Evolutionary conservation across 2,329 filamentous ascomycete genomes (phyloP).

Genomic region (Conoideocrella luteorostrata): DNA sequence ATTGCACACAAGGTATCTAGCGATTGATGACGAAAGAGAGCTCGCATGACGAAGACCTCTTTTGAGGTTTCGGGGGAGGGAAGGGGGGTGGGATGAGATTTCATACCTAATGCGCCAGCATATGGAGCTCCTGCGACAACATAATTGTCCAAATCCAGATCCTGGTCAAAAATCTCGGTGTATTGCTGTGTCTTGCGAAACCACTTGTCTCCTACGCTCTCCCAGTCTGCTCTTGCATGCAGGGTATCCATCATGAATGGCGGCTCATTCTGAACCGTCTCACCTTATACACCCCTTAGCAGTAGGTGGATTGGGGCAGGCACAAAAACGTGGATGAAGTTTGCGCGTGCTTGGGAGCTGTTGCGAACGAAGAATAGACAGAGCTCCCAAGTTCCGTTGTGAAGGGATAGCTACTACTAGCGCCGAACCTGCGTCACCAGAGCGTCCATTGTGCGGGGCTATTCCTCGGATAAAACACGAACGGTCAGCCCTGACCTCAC

Average conservation of each 20-base stretch:
- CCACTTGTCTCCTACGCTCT: slow-evolving; percentile 85
- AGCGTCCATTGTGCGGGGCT: slow-evolving; percentile 16
- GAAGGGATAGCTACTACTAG: neutral
- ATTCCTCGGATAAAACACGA: slow-evolving; percentile 25
- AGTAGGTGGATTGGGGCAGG: neutral
- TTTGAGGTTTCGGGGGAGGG: too few species aligned
- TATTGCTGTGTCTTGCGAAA: slow-evolving; percentile 95
- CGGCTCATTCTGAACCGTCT: slow-evolving; percentile 10
- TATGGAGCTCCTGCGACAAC: slow-evolving; percentile 87
- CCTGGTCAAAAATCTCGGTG: slow-evolving; percentile 85
- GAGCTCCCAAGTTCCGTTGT: neutral
- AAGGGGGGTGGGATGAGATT: neutral
- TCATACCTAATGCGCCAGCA: slow-evolving; percentile 82
- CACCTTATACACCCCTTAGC: neutral
- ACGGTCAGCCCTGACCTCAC: neutral
- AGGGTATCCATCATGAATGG: slow-evolving; percentile 44
- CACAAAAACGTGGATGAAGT: neutral
- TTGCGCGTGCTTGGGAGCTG: neutral
- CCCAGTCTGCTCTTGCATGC: slow-evolving; percentile 82
- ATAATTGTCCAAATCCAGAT: slow-evolving; percentile 92
- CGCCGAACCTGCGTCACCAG: neutral
- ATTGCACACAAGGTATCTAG: too few species aligned
- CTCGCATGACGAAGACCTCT: too few species aligned
- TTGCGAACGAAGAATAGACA: neutral
- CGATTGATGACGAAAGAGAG: too few species aligned